Conservation (phyloP, 768 basidiomycete species). For the Lactarius sp. region DNA sequence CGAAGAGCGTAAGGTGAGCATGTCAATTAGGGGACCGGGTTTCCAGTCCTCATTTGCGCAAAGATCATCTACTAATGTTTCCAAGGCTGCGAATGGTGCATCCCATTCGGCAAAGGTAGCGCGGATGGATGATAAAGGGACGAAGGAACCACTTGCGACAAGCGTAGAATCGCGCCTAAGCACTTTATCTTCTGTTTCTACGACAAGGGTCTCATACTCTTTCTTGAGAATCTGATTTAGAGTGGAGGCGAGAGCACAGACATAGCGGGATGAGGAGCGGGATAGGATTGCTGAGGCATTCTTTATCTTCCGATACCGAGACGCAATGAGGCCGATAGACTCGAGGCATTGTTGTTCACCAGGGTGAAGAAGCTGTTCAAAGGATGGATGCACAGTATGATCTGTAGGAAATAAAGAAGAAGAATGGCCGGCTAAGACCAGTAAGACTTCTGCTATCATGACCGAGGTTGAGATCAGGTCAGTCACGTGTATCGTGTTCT, state of each 20-base stretch:
- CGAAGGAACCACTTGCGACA: slow-evolving; percentile 77
- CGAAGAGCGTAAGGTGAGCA: slow-evolving; percentile 63
- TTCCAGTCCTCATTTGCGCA: slow-evolving; percentile 52
- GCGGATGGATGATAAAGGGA: slow-evolving; percentile 78
- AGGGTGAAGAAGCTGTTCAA: slow-evolving; percentile 74
- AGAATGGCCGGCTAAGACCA: slow-evolving; percentile 81
- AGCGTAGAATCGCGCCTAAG: slow-evolving; percentile 68
- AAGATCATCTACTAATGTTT: slow-evolving; percentile 57
- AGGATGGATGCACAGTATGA: slow-evolving; percentile 55
- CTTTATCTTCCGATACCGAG: slow-evolving; percentile 70
- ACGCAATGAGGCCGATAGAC: slow-evolving; percentile 67
- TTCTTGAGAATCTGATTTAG: slow-evolving; percentile 67
- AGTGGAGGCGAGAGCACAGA: slow-evolving; percentile 72
- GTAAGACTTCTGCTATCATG: slow-evolving; percentile 88
- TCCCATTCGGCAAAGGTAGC: slow-evolving; percentile 88
- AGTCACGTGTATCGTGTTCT: slow-evolving; percentile 5
- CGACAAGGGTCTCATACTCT: slow-evolving; percentile 76
- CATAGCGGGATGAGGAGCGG: slow-evolving; percentile 63
- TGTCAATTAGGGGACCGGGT: slow-evolving; percentile 77
- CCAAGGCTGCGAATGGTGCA: slow-evolving; percentile 71
- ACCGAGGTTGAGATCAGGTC: not conserved
- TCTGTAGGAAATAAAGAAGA: slow-evolving; percentile 75
- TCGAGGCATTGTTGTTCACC: slow-evolving; percentile 86
- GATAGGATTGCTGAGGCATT: slow-evolving; percentile 46
- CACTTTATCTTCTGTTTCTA: slow-evolving; percentile 77